Base-by-base conservation (phyloP, 1,284 basidiomycete species). In the Ganoderma resinaceum region DNA sequence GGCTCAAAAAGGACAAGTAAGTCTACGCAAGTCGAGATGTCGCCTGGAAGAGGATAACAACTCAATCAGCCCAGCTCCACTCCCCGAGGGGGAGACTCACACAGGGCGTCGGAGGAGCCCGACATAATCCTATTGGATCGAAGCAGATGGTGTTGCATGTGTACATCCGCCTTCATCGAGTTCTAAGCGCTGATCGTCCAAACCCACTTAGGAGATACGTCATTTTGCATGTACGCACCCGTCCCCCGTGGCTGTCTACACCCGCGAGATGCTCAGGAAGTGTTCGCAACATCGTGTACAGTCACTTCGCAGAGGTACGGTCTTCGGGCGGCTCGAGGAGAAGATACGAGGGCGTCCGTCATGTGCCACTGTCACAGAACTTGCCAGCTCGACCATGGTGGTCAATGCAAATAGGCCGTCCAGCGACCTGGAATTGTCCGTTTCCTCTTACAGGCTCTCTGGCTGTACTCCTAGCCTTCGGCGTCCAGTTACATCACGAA, bases 41-140 rank as follows among this genome's bases (percentile, higher is more conserved):
- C 43, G n/a, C 12, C 46, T 49, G 23, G 55, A 58, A 8, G 31
- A n/a, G 16, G 26, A 26, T 14, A 29, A 12, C 26, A 3, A 55
- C 52, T 55, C 29, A 33, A 55, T 33, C 29, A 8, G 52, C 18
- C 16, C 29, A 3, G 52, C 52, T 55, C 29, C 31, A 58, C 31
- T 58, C 35, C 33, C n/a, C 33, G 33, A 23, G 7, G n/a, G 9
- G 6, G 33, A 11, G 23, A 33, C 18, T 14, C 9, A 7, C 11
- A 16, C 3, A 7, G 14, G 16, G 29, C 33, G 23, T 53, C 16
- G 29, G 46, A 0, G 20, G 23, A 11, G 20, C 2, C 43, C 33
- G 49, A 3, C 8, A 65, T 60, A 52, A 65, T 26, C 35, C 46
- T 65, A 60, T 60, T n/a, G 33, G 58, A 60, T 46, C 58, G 42